Conservation (phyloP, 305 asterid species). For the Fraxinus velutina region DNA sequence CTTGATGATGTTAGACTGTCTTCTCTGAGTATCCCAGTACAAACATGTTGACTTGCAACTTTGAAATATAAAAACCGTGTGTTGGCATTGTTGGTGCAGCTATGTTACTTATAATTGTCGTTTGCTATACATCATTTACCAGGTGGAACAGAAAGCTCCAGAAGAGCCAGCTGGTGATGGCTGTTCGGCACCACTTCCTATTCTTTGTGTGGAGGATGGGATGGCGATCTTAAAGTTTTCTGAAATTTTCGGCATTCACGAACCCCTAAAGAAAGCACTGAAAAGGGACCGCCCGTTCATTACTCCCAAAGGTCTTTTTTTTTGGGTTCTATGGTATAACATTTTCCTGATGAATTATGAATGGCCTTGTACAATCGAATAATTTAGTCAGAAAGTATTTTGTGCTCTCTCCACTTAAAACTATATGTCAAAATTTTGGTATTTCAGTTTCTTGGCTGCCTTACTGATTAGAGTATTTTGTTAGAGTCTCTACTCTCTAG, state of each 20-base stretch:
- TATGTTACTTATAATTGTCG: slow-evolving; percentile 24
- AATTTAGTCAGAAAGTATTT: slow-evolving; percentile 11
- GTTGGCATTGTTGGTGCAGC: neutral
- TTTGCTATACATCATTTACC: slow-evolving; percentile 34
- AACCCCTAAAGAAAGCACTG: slow-evolving; percentile 56
- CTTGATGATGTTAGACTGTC: neutral
- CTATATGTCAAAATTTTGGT: slow-evolving; percentile 1
- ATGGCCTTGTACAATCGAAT: slow-evolving; percentile 6
- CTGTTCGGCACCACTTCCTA: slow-evolving; percentile 69
- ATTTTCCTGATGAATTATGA: slow-evolving; percentile 18
- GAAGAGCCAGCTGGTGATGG: slow-evolving; percentile 50
- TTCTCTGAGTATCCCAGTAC: neutral
- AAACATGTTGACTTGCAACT: neutral
- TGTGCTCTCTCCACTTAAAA: slow-evolving; percentile 2
- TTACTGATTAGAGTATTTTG: neutral
- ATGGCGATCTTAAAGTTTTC: slow-evolving; percentile 78
- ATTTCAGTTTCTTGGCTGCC: slow-evolving; percentile 5
- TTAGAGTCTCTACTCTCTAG: slow-evolving; percentile 8
- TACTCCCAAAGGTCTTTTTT: slow-evolving; percentile 64
- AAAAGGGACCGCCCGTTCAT: slow-evolving; percentile 64
- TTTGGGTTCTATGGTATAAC: slow-evolving; percentile 4
- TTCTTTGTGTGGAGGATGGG: slow-evolving; percentile 88
- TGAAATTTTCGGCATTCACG: slow-evolving; percentile 81
- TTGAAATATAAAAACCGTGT: neutral
- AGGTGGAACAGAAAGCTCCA: slow-evolving; percentile 54